These are phyloP conservation scores for Aspergillus flavus DNA, from an alignment of 2,329 filamentous ascomycete species.

Conservation along the genomic window DNA sequence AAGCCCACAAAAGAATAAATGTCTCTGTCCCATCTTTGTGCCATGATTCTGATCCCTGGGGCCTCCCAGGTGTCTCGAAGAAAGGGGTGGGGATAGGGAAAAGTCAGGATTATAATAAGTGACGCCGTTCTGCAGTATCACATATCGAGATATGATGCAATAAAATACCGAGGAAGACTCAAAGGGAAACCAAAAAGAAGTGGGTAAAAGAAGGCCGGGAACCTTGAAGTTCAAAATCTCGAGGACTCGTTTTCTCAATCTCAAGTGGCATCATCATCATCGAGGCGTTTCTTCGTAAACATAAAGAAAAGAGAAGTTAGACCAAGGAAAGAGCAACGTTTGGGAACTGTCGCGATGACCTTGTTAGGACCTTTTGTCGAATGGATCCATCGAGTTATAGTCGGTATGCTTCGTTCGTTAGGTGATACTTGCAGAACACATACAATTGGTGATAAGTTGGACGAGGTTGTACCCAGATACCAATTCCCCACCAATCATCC, in stretches of 20 bases:
- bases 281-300: slow-evolving; percentile 19
- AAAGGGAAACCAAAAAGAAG: not conserved
- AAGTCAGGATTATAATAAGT: slow-evolving; percentile 11
- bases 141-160: not conserved
- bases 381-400: not conserved
- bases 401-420: not conserved
- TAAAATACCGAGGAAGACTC: not conserved
- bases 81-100: not conserved
- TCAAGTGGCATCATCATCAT: slow-evolving; percentile 13
- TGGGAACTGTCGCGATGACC: not conserved
- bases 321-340: not conserved
- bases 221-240: not conserved
- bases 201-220: not conserved
- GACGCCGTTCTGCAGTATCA: not conserved
- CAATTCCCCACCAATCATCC: not conserved
- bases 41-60: not conserved
- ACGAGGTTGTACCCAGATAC: not conserved
- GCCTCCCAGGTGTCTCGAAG: not conserved
- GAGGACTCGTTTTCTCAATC: slow-evolving; percentile 6
- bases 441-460: not conserved
- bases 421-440: not conserved
- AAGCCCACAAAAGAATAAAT: not conserved
- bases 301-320: not conserved
- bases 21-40: not conserved
- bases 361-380: not conserved